Evolutionary conservation across 2,329 filamentous ascomycete genomes (phyloP), one percentile per base, ranked within the genome.

Genomic region (Simplicillium aogashimaense): DNA sequence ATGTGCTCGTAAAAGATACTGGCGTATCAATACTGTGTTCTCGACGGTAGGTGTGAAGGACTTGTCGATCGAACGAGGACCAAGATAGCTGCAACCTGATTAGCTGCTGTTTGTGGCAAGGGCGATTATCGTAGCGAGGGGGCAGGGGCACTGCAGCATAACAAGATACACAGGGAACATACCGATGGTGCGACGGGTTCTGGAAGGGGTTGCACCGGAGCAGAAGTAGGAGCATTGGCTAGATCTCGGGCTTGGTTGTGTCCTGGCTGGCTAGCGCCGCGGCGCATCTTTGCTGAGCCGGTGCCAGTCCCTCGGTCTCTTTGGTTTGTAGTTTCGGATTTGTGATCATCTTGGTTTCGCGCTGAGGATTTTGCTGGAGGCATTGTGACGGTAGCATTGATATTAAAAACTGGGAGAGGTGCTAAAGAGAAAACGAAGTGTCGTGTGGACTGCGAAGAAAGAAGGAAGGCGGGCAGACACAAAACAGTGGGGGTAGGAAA

Each of bases 31-130:
- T 71, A 43, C 75, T 74, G 65, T 89, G 80, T 48, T 83, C 74
- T 55, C 83, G 76, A 47, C 84, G 78, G 67, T 92, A 92, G 48
- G 74, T 70, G 55, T 89, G 82, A 37, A 92, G 76, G 36, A 83
- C 66, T 37, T 76, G 65, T 44, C 78, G 67, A 25, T 85, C 77
- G 52, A 86, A 81, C 3, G 74, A 72, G 14, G 73, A 64, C 84
- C 84, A 89, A 55, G 81, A 67, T 25, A 78, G 60, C 75, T 78
- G 46, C 33, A 32, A 29, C 20, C 9, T 25, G 20, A n/a, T n/a
- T n/a, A n/a, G n/a, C n/a, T n/a, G n/a, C n/a, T n/a, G n/a, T n/a
- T n/a, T 16, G 29, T 20, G 17, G 31, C 3, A 17, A 29, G 8
- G n/a, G 31, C 16, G 16, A 33, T 42, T 37, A 39, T 51, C n/a